Conservation (phyloP, 805 yeast species). For the Cyberlindnera americana region DNA sequence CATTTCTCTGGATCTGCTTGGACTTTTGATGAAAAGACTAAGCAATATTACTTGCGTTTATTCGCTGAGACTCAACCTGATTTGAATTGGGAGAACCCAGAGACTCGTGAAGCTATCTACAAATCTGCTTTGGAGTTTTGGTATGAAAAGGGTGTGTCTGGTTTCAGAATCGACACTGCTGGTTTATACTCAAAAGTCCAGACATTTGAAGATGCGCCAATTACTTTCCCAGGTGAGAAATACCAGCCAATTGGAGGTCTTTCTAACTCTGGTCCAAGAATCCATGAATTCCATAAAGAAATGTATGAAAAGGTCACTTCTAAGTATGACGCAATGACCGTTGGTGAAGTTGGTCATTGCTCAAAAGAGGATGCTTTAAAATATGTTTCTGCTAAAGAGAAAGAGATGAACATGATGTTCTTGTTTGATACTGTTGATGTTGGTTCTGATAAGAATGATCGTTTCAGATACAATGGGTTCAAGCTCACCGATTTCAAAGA, state of each 20-base stretch:
- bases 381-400: conserved; percentile 36
- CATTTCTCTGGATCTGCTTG: conserved; percentile 54
- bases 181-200: conserved; percentile 48
- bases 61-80: conserved; percentile 57
- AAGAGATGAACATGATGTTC: conserved; percentile 42
- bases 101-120: conserved; percentile 34
- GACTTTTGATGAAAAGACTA: conserved; percentile 50
- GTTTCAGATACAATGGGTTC: conserved; percentile 34
- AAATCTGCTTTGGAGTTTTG: conserved; percentile 48
- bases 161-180: conserved; percentile 57
- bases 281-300: conserved; percentile 56
- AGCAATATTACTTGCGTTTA: conserved; percentile 52
- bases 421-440: conserved; percentile 33
- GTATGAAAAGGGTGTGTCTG: conserved; percentile 55
- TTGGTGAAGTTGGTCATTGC: conserved; percentile 51
- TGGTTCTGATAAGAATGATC: conserved; percentile 36
- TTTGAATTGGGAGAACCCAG: conserved; percentile 54
- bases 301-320: conserved; percentile 41
- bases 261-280: conserved; percentile 47
- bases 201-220: conserved; percentile 46
- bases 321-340: conserved; percentile 51
- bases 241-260: conserved; percentile 37
- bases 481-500: conserved; percentile 39
- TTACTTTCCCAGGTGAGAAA: conserved; percentile 37
- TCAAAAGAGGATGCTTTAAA: conserved; percentile 39